Evolutionary conservation across 1,139 yeast species (phyloP).

Genomic region (Lodderomyces parapsilosis): DNA sequence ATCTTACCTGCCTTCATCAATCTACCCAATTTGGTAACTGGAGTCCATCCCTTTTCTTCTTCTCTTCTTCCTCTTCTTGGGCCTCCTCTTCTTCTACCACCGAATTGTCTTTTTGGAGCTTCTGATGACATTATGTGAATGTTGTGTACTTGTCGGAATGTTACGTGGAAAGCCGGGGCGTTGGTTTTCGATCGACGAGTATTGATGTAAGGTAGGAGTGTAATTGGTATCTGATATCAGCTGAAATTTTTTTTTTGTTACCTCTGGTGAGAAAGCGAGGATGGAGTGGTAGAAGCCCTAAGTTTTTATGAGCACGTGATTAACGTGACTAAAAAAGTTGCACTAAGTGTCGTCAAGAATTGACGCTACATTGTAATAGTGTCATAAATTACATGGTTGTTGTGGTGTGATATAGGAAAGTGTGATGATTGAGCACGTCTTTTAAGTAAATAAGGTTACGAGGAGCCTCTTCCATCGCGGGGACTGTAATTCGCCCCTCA

Average conservation of each 20-base stretch:
- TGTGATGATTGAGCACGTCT: no score
- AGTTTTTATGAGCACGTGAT: background rate
- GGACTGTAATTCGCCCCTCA: no score
- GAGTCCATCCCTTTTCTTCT: constrained; percentile 99
- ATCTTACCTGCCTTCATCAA: constrained; percentile 98
- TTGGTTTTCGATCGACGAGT: constrained; percentile 83
- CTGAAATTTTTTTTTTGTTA: background rate
- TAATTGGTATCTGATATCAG: background rate
- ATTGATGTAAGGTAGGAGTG: background rate
- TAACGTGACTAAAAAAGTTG: background rate
- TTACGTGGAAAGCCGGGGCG: constrained; percentile 90
- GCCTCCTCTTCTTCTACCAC: constrained; percentile 61
- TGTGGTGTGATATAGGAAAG: no score
- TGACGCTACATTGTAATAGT: no score
- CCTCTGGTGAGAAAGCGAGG: background rate
- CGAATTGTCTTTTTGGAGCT: constrained; percentile 60
- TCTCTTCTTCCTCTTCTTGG: constrained; percentile 66
- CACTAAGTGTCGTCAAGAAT: no score
- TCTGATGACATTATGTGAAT: constrained; percentile 59
- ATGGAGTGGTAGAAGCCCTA: background rate
- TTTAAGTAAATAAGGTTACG: no score
- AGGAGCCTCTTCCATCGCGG: no score
- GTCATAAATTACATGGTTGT: no score
- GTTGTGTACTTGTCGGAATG: constrained; percentile 61
- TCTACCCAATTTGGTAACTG: constrained; percentile 99